Base-by-base conservation (phyloP, 1,284 basidiomycete genomes). In the Erythrobasidium hasegawianum region DNA sequence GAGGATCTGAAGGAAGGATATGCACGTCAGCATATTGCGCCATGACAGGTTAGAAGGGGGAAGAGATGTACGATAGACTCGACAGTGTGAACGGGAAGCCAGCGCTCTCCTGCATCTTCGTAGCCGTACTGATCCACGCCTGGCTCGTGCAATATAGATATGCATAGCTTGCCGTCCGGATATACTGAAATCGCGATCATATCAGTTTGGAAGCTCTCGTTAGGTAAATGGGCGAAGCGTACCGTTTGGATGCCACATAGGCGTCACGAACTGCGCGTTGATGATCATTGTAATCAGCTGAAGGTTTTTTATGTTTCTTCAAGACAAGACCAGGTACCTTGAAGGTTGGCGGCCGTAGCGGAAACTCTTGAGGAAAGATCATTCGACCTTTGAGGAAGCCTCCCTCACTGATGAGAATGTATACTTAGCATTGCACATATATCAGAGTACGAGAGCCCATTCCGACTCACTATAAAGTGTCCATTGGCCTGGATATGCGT, bases 241-340 rank as follows among this genome's bases (percentile, higher is more conserved):
- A 95, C 94, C 90, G 79, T 97, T 98, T 13, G 96, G 95, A 79
- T 98, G 95, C 95, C 95, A 97, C 94, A 98, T 97, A 68, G 86
- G 86, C 4, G 93, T 93, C 70, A 89, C 83, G 77, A 98, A 98
- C 64, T 65, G 27, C 5, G 18, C 1, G n/a, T n/a, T n/a, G n/a
- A n/a, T n/a, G n/a, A n/a, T n/a, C n/a, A n/a, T n/a, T n/a, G n/a
- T n/a, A n/a, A n/a, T n/a, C n/a, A n/a, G n/a, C n/a, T n/a, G n/a
- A n/a, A n/a, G n/a, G n/a, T n/a, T n/a, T 16, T 8, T 18, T n/a
- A 16, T 5, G 16, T 18, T 5, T 18, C n/a, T n/a, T n/a, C 9
- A 16, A 26, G 26, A 29, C 7, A 26, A 9, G 8, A 16, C 5
- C 4, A 45, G 33, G 16, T 38, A 65, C 62, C 56, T 85, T 85